Conservation (phyloP, 257 asterid genomes). For the Anisodus tanguticus region DNA sequence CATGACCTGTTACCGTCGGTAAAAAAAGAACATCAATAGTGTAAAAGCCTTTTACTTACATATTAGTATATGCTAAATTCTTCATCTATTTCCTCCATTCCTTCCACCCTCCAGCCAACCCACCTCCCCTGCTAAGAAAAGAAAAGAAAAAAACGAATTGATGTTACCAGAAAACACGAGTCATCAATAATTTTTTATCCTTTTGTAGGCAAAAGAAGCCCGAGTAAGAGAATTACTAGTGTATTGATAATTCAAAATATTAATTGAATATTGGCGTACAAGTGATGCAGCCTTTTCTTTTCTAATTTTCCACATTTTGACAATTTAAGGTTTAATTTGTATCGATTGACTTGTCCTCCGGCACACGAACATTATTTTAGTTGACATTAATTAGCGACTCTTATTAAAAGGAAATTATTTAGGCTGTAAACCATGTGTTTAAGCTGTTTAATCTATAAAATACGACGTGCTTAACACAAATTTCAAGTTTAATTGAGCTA, state of each 20-base stretch:
- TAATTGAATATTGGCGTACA: background rate
- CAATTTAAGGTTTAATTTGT: constrained; percentile 20
- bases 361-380: background rate
- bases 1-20: background rate
- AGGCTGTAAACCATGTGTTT: constrained; percentile 28
- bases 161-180: constrained; percentile 25
- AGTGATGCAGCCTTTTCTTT: background rate
- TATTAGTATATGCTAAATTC: background rate
- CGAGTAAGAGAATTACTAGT: constrained; percentile 7
- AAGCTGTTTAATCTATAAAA: constrained; percentile 16
- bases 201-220: background rate
- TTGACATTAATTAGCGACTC: background rate
- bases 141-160: background rate
- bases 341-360: background rate
- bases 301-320: constrained; percentile 12
- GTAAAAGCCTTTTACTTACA: no score
- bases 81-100: background rate
- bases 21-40: background rate
- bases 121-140: background rate
- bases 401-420: constrained; percentile 9
- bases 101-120: background rate
- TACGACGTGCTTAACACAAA: constrained; percentile 13
- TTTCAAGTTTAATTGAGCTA: background rate
- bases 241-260: background rate
- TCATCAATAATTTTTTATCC: background rate